phyloP scores from a whole-genome alignment of 306 rosid genomes.

The Benincasa hispida region DNA sequence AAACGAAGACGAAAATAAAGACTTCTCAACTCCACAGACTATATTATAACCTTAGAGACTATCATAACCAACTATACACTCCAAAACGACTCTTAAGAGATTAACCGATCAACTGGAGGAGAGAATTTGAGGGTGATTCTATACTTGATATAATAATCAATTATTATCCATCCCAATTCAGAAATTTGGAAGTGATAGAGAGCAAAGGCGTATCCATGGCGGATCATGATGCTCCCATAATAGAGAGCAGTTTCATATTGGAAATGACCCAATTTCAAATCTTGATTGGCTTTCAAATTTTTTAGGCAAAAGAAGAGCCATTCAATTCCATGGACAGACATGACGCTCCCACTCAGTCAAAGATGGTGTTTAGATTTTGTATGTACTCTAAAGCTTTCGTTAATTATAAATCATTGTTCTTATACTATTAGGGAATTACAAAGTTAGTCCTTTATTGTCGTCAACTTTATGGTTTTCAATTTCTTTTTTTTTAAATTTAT shows the following conservation, averaged over 20 bases:
- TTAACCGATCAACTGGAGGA: not conserved
- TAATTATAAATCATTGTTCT: not conserved
- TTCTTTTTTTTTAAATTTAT: not conserved
- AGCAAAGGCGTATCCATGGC: not conserved
- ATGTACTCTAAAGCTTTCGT: not conserved
- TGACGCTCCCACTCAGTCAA: constrained; percentile 3
- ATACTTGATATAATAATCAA: not conserved
- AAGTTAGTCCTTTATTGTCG: not conserved
- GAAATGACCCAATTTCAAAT: not conserved
- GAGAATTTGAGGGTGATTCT: not conserved
- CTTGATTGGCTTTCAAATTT: not conserved
- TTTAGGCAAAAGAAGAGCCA: not conserved
- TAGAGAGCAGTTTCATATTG: not conserved
- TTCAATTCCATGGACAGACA: not conserved
- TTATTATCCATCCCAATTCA: not conserved
- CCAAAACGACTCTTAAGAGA: no score
- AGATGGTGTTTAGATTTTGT: not conserved
- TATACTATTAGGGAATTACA: not conserved
- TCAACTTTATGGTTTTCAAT: not conserved
- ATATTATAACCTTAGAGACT: no score
- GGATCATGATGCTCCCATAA: constrained; percentile 1
- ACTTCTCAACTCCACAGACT: no score
- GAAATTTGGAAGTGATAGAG: not conserved
- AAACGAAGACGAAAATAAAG: no score
- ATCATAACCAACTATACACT: no score